Base-by-base conservation (phyloP, 306 rosid species). In the Betula pendula region DNA sequence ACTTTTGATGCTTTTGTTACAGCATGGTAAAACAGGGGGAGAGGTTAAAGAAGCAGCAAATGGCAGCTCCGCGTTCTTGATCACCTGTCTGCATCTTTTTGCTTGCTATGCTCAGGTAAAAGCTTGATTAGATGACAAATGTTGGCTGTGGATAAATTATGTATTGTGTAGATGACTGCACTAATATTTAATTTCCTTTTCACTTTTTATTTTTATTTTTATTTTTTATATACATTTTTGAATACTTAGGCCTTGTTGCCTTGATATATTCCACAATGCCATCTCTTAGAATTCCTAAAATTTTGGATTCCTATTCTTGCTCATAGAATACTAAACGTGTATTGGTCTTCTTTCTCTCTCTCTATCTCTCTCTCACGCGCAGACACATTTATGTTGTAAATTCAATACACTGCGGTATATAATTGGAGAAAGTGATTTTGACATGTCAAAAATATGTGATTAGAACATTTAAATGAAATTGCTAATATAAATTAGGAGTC, bases 61-160 rank as follows among this genome's bases (percentile, higher is more conserved):
- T 94, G 93, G 86, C 90, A 53, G 93, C 97, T 77, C 97, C 97
- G 24, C 93, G 98, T 71, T 85, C 97, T 68, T 94, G 89, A 88
- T 63, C 73, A 5, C 20, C 27, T 40, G 24, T 25, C 27, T 29
- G 38, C 55, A 19, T 53, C 38, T 19, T 66, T 73, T 44, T 44
- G 44, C 51, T 16, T 29, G 6, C 58, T 47, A 27, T 31, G 6
- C 40, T 55, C 47, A 50, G 47, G 48, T 65, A 38, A 17, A 65
- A 65, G 70, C 70, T 65, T 65, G 5, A 33, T 17, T 35, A 63
- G 24, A 16, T 63, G 47, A 35, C 24, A 19, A 56, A 63, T 33
- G 70, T 35, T 63, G 15, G 47, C 8, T 31, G 47, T 63, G 16
- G 25, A 35, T 63, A 35, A 33, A 5, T 33, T 2, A 63, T 33